phyloP scores from a whole-genome alignment of 2,329 filamentous ascomycete species.

The Pseudonectria foliicola region DNA sequence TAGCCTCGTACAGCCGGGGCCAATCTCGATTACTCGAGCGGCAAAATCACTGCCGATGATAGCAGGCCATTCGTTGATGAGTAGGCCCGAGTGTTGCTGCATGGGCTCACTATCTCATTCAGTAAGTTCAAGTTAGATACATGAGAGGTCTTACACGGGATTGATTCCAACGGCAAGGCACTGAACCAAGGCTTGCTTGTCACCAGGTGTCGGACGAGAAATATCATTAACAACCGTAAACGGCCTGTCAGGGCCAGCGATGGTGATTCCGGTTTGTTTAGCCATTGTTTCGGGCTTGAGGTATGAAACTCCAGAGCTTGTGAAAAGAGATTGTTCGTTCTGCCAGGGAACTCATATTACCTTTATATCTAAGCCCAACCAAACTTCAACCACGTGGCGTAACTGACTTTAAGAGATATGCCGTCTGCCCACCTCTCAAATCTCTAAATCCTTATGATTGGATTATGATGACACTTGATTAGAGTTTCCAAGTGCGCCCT shows the following conservation, averaged over 20 bases:
- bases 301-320: no score
- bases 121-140: rapidly evolving
- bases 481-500: no score
- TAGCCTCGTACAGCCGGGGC: conserved; percentile 23
- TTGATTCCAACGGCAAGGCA: conserved; percentile 29
- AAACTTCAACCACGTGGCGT: no score
- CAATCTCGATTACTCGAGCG: conserved; percentile 26
- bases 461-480: no score
- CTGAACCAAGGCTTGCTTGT: conserved; percentile 29
- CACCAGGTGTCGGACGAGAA: conserved; percentile 20
- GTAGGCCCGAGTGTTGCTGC: conserved; percentile 26
- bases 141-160: conserved; percentile 23
- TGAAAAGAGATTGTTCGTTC: no score
- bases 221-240: conserved; percentile 17
- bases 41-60: conserved; percentile 31
- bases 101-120: conserved; percentile 21
- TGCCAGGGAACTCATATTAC: no score
- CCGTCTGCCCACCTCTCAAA: no score
- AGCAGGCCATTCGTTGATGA: conserved; percentile 28
- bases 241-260: conserved; percentile 12
- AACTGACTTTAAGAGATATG: no score
- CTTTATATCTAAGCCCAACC: no score
- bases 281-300: no score
- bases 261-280: conserved; percentile 12
- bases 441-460: no score